A percentile compares a stretch with the other conserved stretches of the same genome.
These are phyloP conservation scores for Penicillium dipodomyicola DNA, from an alignment of 495 filamentous ascomycete species.

Conservation along the genomic window DNA sequence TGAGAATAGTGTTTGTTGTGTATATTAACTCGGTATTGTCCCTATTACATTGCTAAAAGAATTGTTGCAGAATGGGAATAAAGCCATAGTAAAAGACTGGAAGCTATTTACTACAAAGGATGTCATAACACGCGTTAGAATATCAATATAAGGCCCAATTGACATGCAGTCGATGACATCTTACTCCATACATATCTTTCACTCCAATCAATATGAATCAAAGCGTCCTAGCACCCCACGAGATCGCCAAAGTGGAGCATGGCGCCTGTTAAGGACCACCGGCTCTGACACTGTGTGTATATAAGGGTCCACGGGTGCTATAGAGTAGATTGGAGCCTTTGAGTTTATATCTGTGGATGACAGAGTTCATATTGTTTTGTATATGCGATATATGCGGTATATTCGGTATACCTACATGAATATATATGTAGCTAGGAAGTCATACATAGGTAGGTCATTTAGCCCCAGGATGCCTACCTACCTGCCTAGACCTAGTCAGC, in stretches of 20 bases:
- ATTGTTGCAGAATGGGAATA: neutral
- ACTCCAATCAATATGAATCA: neutral
- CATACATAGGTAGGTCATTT: too few relatives aligned
- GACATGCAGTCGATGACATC: neutral
- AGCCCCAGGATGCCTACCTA: too few relatives aligned
- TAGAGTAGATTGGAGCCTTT: too few relatives aligned
- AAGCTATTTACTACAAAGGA: neutral
- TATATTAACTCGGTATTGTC: too few relatives aligned
- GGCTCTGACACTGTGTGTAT: neutral
- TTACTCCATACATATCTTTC: neutral
- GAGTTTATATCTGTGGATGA: too few relatives aligned
- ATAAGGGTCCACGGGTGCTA: neutral
- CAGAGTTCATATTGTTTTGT: too few relatives aligned
- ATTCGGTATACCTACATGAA: too few relatives aligned
- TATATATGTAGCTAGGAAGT: too few relatives aligned
- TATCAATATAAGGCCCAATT: neutral
- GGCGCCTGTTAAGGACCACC: neutral
- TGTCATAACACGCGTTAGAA: neutral
- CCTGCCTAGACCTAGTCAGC: too few relatives aligned
- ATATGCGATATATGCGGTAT: too few relatives aligned
- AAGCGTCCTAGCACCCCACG: slow-evolving; percentile 5
- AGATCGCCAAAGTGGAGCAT: slow-evolving; percentile 12
- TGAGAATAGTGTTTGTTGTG: too few relatives aligned
- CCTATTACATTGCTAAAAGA: neutral
- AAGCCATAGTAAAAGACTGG: neutral